Evolutionary conservation across 768 basidiomycete species (phyloP).

Genomic region (Naematelia aurantialba): DNA sequence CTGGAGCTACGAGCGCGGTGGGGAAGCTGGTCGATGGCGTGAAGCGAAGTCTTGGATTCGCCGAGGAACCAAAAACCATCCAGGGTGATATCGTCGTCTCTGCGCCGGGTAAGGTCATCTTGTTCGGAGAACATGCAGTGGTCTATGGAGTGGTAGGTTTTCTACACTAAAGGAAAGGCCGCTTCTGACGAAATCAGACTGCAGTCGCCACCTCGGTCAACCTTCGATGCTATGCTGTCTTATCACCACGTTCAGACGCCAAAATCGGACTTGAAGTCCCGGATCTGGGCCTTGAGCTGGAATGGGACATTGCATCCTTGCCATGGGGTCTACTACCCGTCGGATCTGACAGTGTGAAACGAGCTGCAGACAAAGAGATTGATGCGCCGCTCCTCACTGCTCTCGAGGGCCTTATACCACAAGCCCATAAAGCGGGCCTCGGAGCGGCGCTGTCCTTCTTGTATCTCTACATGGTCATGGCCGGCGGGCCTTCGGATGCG

Average conservation of each 20-base stretch:
- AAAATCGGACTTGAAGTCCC: constrained; percentile 71
- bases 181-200: constrained; percentile 57
- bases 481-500: constrained; percentile 57
- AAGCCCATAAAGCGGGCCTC: constrained; percentile 47
- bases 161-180: constrained; percentile 2
- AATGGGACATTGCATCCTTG: constrained; percentile 68
- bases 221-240: constrained; percentile 86
- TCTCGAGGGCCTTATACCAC: constrained; percentile 55
- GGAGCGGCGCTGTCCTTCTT: constrained; percentile 71
- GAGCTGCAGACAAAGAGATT: constrained; percentile 56
- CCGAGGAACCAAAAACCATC: constrained; percentile 12
- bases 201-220: constrained; percentile 93
- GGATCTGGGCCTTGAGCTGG: constrained; percentile 66
- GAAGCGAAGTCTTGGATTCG: constrained; percentile 29
- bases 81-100: constrained; percentile 62
- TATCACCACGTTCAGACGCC: constrained; percentile 68
- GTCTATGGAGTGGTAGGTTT: constrained; percentile 87
- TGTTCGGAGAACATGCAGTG: constrained; percentile 98
- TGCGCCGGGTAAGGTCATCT: constrained; percentile 94
- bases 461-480: constrained; percentile 85
- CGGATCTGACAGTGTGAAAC: constrained; percentile 54
- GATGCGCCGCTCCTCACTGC: constrained; percentile 71
- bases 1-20: constrained; percentile 10
- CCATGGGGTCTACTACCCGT: constrained; percentile 42
- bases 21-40: constrained; percentile 39